A percentile compares a stretch with the other conserved stretches of the same genome.
These are phyloP conservation scores for Atkinsonella texensis DNA, from an alignment of 2,329 filamentous ascomycete species.

Conservation along the genomic window DNA sequence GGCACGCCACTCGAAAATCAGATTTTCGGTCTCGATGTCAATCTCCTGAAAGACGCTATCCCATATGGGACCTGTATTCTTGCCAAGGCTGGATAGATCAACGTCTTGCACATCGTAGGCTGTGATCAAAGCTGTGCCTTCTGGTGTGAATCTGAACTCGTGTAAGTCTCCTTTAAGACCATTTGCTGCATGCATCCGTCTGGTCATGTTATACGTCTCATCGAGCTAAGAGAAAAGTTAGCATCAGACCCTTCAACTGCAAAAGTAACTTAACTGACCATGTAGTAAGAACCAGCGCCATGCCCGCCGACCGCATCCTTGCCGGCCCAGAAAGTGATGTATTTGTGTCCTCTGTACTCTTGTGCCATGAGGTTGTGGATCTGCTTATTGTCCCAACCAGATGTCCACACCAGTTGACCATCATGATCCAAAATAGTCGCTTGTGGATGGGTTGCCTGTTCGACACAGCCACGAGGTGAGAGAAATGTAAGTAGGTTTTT, in stretches of 20 bases:
- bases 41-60: conserved; percentile 25
- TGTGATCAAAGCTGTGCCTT: conserved; percentile 25
- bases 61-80: conserved; percentile 3
- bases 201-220: conserved; percentile 4
- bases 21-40: conserved; percentile 22
- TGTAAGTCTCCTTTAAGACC: conserved; percentile 24
- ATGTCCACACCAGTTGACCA: conserved; percentile 28
- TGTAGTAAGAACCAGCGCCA: conserved; percentile 30
- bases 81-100: conserved; percentile 20
- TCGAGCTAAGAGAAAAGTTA: conserved; percentile 3
- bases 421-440: conserved; percentile 28
- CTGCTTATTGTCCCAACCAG: conserved; percentile 14
- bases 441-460: conserved; percentile 18
- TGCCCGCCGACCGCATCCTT: conserved; percentile 28
- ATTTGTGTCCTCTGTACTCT: conserved; percentile 7
- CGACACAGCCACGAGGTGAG: conserved; percentile 17
- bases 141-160: conserved; percentile 23
- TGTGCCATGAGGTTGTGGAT: conserved; percentile 13
- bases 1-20: conserved; percentile 25
- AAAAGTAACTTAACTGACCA: conserved; percentile 19
- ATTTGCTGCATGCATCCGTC: conserved; percentile 2
- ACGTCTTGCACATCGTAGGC: conserved; percentile 22
- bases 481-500: conserved; percentile 21
- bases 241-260: background rate
- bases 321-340: conserved; percentile 20